Conservation (phyloP, 2,329 filamentous ascomycete species). For the Hypoxylon sp. region DNA sequence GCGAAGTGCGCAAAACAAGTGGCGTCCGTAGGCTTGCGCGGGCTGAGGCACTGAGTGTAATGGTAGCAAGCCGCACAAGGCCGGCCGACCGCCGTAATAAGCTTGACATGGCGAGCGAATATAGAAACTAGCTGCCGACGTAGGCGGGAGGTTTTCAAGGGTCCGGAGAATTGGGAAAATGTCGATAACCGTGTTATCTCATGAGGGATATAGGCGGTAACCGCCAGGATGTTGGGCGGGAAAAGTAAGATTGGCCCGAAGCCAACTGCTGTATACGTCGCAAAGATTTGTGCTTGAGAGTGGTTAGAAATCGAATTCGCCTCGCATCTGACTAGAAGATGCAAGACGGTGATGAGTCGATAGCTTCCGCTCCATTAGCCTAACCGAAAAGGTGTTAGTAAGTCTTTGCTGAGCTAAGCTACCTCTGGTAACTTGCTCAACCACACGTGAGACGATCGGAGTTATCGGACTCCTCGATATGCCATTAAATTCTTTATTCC, state of each 20-base stretch:
- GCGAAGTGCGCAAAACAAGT: slow-evolving; percentile 38
- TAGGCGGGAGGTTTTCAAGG: slow-evolving; percentile 31
- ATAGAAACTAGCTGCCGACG: slow-evolving; percentile 33
- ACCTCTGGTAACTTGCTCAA: too few relatives aligned
- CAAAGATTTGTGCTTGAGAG: slow-evolving; percentile 3
- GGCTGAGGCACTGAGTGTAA: slow-evolving; percentile 37
- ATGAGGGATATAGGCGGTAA: slow-evolving; percentile 28
- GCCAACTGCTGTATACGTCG: slow-evolving; percentile 9
- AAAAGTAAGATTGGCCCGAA: slow-evolving; percentile 2
- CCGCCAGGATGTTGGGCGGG: slow-evolving; percentile 16
- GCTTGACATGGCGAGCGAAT: slow-evolving; percentile 47
- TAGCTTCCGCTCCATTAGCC: slow-evolving; percentile 28
- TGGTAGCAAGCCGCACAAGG: slow-evolving; percentile 40
- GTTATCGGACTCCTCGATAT: too few relatives aligned
- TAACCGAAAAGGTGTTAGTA: slow-evolving; percentile 33
- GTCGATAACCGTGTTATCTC: slow-evolving; percentile 35
- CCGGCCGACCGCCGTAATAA: slow-evolving; percentile 45
- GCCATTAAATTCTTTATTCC: too few relatives aligned
- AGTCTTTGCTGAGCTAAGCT: too few relatives aligned
- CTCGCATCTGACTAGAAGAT: slow-evolving; percentile 26
- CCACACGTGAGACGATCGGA: too few relatives aligned
- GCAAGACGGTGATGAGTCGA: slow-evolving; percentile 39
- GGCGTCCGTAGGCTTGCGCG: slow-evolving; percentile 41
- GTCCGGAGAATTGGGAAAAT: slow-evolving; percentile 20
- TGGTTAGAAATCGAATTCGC: slow-evolving; percentile 31